These are phyloP conservation scores for Penicillium sp. DNA, from an alignment of 2,329 filamentous ascomycete genomes.

Conservation along the genomic window DNA sequence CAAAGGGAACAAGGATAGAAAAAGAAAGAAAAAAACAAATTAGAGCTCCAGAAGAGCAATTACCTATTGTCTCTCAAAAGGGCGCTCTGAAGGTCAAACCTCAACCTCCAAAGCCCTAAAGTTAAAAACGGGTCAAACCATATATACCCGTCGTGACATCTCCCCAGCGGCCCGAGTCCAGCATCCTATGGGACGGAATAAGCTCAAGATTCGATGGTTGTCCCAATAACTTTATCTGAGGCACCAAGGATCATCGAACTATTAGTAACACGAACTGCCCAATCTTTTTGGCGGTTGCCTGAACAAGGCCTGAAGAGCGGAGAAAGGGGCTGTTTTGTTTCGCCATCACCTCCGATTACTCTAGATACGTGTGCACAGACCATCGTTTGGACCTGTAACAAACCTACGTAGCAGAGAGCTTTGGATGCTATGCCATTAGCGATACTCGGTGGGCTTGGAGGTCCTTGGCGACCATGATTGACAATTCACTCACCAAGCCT, in stretches of 20 bases:
- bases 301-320: neutral
- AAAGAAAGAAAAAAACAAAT: neutral
- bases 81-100: neutral
- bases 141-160: neutral
- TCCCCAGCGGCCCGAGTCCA: neutral
- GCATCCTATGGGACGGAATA: constrained; percentile 16
- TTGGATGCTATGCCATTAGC: neutral
- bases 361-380: constrained; percentile 17
- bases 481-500: neutral
- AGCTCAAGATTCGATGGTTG: constrained; percentile 27
- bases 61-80: neutral
- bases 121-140: neutral
- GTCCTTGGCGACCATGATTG: neutral
- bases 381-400: constrained; percentile 3
- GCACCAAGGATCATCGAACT: neutral
- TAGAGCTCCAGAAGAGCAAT: neutral
- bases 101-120: neutral
- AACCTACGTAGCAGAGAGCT: neutral
- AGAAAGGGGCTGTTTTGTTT: neutral
- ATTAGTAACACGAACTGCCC: neutral
- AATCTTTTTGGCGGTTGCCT: neutral
- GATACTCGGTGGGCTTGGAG: neutral
- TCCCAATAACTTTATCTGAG: constrained; percentile 4
- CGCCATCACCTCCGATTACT: neutral
- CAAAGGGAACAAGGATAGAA: neutral